Base-by-base conservation (phyloP, 2,329 filamentous ascomycete species). In the Apiospora koreana region DNA sequence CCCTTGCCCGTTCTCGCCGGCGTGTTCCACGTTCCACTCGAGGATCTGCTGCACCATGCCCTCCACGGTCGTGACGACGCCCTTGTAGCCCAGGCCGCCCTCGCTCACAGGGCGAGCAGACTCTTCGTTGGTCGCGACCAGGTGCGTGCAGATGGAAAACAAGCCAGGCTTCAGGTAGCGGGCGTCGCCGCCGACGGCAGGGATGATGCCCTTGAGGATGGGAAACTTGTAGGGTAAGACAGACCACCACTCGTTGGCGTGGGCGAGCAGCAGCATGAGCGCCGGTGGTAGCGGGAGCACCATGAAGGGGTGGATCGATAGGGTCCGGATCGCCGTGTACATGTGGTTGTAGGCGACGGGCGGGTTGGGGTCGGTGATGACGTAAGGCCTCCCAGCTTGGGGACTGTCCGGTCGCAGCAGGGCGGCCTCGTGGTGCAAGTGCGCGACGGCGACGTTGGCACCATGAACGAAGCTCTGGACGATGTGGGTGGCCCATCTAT, bases 11-110 rank as follows among this genome's bases (percentile, higher is more conserved):
- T 72, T 50, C 50, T 72, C 48, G 65, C 46, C 31, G 28, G 64
- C 74, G 64, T 83, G 82, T 70, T 82, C 81, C 1, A 71, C 72
- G 71, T 84, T 84, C 82, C 82, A 84, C 48, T 83, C 82, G 0
- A 84, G 72, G 0, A 84, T 73, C 73, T 84, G 77, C 67, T 79
- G 75, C n/a, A 76, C 73, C 76, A 84, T 79, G 1, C 83, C 82
- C 31, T 84, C 81, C 0, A 82, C 75, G 14, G 82, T 84, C 0
- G 79, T 82, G 12, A 82, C 10, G 1, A 83, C 74, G 0, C 82
- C 83, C 0, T 70, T 70, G 71, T 83, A 84, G 0, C 81, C 82
- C 21, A 85, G 73, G 0, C 82, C 83, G 12, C 82, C 83, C 5
- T 79, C 73, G 1, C 70, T 66, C 0, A 82, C 76, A 0, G 81